phyloP scores from a whole-genome alignment of 148 eudicot genomes.

The Rhododendron ovatum region DNA sequence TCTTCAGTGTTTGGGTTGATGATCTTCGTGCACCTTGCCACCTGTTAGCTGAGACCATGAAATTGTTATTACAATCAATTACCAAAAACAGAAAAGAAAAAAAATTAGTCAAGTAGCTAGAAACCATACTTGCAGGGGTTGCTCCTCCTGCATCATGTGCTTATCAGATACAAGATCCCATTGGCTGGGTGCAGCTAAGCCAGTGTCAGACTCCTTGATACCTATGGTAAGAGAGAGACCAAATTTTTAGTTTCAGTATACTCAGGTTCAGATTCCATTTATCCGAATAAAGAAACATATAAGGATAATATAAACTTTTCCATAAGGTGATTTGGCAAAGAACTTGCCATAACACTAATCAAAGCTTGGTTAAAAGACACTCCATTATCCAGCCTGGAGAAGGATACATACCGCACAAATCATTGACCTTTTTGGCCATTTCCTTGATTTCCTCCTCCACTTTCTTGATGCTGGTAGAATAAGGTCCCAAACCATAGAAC shows the following conservation, averaged over 20 bases:
- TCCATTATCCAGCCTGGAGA: not conserved
- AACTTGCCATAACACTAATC: not conserved
- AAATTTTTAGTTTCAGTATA: not conserved
- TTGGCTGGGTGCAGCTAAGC: constrained; percentile 89
- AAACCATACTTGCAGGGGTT: constrained; percentile 81
- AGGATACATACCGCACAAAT: constrained; percentile 63
- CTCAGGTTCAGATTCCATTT: not conserved
- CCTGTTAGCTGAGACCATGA: not conserved
- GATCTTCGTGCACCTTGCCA: no score
- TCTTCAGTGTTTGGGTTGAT: no score
- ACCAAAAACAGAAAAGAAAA: no score
- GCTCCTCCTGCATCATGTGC: constrained; percentile 99
- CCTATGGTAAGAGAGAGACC: constrained; percentile 34
- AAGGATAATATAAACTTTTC: not conserved
- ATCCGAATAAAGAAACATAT: not conserved
- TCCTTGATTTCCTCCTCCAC: constrained; percentile 84
- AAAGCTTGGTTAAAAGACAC: not conserved
- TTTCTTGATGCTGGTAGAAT: constrained; percentile 67
- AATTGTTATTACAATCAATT: not conserved
- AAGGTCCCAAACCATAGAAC: constrained; percentile 57
- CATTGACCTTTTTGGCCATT: constrained; percentile 80
- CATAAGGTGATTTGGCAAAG: not conserved
- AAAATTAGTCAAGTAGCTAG: not conserved
- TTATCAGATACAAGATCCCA: constrained; percentile 98
- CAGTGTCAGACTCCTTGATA: constrained; percentile 97